Evolutionary conservation across 164 flowering plant genomes (phyloP).

Genomic region (Paratinospora sagittata): DNA sequence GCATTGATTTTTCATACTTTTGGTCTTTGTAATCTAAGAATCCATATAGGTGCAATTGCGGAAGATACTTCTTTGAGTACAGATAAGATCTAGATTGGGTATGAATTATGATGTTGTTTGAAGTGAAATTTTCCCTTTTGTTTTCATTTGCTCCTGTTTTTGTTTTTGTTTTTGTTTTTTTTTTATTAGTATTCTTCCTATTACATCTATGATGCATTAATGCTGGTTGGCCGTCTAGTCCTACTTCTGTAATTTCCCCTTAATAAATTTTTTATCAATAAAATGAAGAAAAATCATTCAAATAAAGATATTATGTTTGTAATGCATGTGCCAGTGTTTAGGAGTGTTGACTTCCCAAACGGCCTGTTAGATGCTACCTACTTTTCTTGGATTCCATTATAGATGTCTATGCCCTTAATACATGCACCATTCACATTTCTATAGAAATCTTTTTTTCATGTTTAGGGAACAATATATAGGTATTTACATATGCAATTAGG

Average conservation of each 20-base stretch:
- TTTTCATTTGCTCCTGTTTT: too few relatives aligned
- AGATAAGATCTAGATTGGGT: too few relatives aligned
- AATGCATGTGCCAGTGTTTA: background rate
- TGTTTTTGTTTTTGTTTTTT: too few relatives aligned
- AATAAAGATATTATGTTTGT: background rate
- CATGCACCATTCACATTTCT: background rate
- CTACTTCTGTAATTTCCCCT: background rate
- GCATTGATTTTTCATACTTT: too few relatives aligned
- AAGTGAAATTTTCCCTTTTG: too few relatives aligned
- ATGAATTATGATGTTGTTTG: too few relatives aligned
- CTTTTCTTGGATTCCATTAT: background rate
- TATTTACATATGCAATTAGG: background rate
- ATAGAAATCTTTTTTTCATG: background rate
- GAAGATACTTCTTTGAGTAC: too few relatives aligned
- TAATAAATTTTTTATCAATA: background rate
- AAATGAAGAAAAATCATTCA: background rate
- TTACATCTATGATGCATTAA: background rate
- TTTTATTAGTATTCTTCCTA: too few relatives aligned
- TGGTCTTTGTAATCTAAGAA: too few relatives aligned
- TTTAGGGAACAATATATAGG: background rate
- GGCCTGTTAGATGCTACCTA: background rate
- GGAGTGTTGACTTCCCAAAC: background rate
- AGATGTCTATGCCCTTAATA: background rate
- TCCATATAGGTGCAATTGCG: too few relatives aligned
- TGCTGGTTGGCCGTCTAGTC: background rate